A percentile compares a stretch with the other conserved stretches of the same genome.
These are phyloP conservation scores for Metschnikowia aberdeeniae DNA, from an alignment of 805 yeast genomes.

Conservation along the genomic window DNA sequence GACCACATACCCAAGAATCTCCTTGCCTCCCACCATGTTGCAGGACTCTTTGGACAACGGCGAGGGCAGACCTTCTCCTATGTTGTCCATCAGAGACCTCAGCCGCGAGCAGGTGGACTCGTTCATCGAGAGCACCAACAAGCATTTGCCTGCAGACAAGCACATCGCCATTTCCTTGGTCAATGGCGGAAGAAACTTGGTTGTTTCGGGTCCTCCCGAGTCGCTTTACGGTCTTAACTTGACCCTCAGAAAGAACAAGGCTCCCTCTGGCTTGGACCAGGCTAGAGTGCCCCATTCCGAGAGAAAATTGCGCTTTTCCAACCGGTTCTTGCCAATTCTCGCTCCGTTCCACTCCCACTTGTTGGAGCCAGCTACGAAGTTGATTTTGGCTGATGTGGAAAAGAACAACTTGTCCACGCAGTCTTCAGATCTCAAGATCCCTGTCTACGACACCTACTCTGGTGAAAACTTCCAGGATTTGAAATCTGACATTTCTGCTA, in stretches of 20 bases:
- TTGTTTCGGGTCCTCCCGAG: constrained; percentile 97
- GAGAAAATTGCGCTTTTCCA: constrained; percentile 89
- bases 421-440: constrained; percentile 59
- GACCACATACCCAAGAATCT: constrained; percentile 86
- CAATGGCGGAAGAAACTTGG: constrained; percentile 94
- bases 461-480: constrained; percentile 70
- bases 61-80: constrained; percentile 96
- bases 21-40: constrained; percentile 87
- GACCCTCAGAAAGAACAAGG: constrained; percentile 88
- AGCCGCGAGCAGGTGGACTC: constrained; percentile 72
- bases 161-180: constrained; percentile 87
- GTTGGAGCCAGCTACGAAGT: constrained; percentile 64
- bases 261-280: constrained; percentile 91
- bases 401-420: constrained; percentile 55
- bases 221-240: constrained; percentile 93
- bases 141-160: constrained; percentile 87
- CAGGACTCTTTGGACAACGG: constrained; percentile 90
- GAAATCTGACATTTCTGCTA: constrained; percentile 47
- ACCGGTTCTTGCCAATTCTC: constrained; percentile 89
- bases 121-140: constrained; percentile 81
- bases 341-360: constrained; percentile 96
- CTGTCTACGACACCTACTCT: constrained; percentile 85
- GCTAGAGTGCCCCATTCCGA: constrained; percentile 90
- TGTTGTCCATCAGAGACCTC: constrained; percentile 91
- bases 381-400: constrained; percentile 57